Evolutionary conservation across 1,284 basidiomycete genomes (phyloP).

Genomic region (Stygiomarasmius scandens): DNA sequence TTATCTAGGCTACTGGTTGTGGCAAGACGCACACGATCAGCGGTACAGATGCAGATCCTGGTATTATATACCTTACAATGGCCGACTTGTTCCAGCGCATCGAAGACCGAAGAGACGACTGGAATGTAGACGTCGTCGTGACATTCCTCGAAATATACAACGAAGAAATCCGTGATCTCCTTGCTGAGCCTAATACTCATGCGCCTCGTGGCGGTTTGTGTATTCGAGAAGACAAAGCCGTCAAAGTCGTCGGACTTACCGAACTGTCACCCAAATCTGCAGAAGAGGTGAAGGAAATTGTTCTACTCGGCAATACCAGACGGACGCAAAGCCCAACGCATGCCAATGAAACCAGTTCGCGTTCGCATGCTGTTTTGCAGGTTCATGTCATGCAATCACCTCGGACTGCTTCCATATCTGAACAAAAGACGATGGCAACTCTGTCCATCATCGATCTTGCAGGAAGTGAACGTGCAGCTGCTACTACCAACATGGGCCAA

Average conservation of each 20-base stretch:
- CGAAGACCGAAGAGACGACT: slow-evolving; percentile 80
- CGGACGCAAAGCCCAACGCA: slow-evolving; percentile 92
- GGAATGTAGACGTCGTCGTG: slow-evolving; percentile 83
- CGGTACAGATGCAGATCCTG: slow-evolving; percentile 83
- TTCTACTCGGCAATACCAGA: slow-evolving; percentile 83
- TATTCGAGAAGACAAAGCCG: slow-evolving; percentile 90
- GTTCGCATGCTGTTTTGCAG: slow-evolving; percentile 94
- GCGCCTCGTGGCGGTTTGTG: slow-evolving; percentile 81
- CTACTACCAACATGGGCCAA: slow-evolving; percentile 95
- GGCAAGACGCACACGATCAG: slow-evolving; percentile 99
- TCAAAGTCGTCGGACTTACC: slow-evolving; percentile 85
- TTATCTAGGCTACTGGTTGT: slow-evolving; percentile 87
- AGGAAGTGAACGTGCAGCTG: slow-evolving; percentile 92
- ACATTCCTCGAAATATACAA: slow-evolving; percentile 98
- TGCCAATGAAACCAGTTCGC: slow-evolving; percentile 92
- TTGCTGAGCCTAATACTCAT: slow-evolving; percentile 71
- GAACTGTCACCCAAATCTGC: slow-evolving; percentile 80
- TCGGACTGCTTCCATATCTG: slow-evolving; percentile 78
- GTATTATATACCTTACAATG: slow-evolving; percentile 97
- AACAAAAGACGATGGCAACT: slow-evolving; percentile 82
- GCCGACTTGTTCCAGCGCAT: slow-evolving; percentile 91
- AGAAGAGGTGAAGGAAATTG: slow-evolving; percentile 91
- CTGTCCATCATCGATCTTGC: slow-evolving; percentile 97
- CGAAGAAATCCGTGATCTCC: slow-evolving; percentile 95
- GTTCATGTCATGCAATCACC: slow-evolving; percentile 88